Base-by-base conservation (phyloP, 163 green algal genomes). In the Prototheca wickerhamii region DNA sequence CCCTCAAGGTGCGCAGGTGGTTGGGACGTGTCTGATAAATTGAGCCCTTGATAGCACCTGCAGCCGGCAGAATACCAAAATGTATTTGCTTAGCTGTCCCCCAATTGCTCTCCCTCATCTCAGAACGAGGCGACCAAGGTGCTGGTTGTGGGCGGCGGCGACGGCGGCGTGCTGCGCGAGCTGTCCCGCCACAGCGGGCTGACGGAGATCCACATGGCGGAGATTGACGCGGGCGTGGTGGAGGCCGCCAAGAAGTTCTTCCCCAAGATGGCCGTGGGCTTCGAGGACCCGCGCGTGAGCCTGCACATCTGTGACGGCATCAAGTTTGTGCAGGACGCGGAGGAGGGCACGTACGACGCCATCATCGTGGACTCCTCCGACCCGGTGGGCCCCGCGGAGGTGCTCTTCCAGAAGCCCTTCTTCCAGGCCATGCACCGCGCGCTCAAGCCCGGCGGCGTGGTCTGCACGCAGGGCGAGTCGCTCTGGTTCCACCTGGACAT, bases 361-460 rank as follows among this genome's bases (percentile, higher is more conserved):
- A 98, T 99, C 76, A 94, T 99, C 43, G 94, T 99, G 2, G 94
- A 99, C 78, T 95, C 84, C 8, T 96, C 87, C 32, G 94, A 99
- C 65, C 94, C 94, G 26, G 87, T 99, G 35, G 94, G 93, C 10
- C 92, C 92, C 12, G 92, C 92, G 21, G 83, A 94, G 69, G 91
- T 96, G 56, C 85, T 99, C 26, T 99, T 96, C 71, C 76, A 98
- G 65, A 81, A 87, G 84, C 87, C 90, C 4, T 99, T 99, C 78
- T 99, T 96, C 71, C 80, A 92, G 65, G 81, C 78, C 7, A 92
- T 98, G 77, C 88, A 97, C 73, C 74, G 88, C 3, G 94, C 91
- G 18, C 69, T 99, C 33, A 82, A 78, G 42, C 88, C 87, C 4
- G 93, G 91, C n/a, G 94, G 94, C 44, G 78, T 97, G 8, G 72